phyloP scores from a whole-genome alignment of 148 eudicot species.

The Rhododendron kiyosumense region DNA sequence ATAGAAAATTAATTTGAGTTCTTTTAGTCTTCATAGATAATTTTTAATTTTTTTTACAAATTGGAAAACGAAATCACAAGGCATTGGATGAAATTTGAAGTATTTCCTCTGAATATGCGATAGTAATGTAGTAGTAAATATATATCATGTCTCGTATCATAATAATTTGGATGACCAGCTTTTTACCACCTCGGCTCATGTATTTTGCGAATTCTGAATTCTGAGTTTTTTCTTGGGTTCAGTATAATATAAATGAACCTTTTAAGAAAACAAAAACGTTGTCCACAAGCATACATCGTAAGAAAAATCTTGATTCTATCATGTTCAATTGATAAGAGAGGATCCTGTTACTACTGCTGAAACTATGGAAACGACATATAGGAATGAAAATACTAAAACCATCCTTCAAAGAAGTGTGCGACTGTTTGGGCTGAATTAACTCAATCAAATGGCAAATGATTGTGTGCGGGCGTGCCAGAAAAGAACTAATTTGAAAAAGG shows the following conservation, averaged over 20 bases:
- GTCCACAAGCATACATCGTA: neutral
- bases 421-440: too few relatives aligned
- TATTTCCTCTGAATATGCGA: neutral
- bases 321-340: neutral
- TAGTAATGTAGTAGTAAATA: neutral
- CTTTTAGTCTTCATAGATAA: neutral
- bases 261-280: too few relatives aligned
- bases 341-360: neutral
- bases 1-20: neutral
- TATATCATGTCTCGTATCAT: neutral
- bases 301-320: neutral
- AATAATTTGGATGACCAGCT: neutral
- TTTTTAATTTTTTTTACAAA: too few relatives aligned
- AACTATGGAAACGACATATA: neutral
- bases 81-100: too few relatives aligned
- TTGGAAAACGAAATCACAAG: too few relatives aligned
- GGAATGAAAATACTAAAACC: neutral
- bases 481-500: too few relatives aligned
- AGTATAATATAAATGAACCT: too few relatives aligned
- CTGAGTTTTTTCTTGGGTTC: too few relatives aligned
- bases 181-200: too few relatives aligned
- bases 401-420: neutral
- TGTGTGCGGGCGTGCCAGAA: too few relatives aligned
- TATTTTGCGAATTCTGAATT: too few relatives aligned
- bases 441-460: too few relatives aligned